phyloP scores from a whole-genome alignment of 805 yeast genomes.

The Lachancea mirantina region DNA sequence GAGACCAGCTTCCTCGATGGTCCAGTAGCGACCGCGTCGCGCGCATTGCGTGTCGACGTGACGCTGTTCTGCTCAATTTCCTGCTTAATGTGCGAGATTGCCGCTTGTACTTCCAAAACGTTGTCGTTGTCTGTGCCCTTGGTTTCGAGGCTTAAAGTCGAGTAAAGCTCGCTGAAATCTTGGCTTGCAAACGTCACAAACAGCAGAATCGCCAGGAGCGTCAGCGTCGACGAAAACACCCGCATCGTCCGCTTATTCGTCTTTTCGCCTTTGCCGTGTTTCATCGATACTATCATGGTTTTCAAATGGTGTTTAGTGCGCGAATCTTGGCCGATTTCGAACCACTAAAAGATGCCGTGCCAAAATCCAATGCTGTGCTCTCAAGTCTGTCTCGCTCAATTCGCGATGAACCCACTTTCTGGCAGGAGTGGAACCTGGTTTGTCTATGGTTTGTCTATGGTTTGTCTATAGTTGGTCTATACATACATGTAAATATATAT shows the following conservation, averaged over 20 bases:
- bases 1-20: constrained; percentile 2
- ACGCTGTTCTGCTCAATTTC: constrained; percentile 7
- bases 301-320: too few relatives aligned
- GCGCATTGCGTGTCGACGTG: background rate
- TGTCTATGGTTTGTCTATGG: too few relatives aligned
- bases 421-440: too few relatives aligned
- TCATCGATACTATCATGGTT: too few relatives aligned
- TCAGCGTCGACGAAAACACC: constrained; percentile 4
- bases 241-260: constrained; percentile 5
- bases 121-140: constrained; percentile 2
- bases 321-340: too few relatives aligned
- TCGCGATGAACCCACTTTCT: too few relatives aligned
- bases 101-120: constrained; percentile 4
- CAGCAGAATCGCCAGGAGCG: constrained; percentile 6
- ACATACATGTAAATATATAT: too few relatives aligned
- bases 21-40: constrained; percentile 5
- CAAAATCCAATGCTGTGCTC: too few relatives aligned
- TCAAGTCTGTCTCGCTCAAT: too few relatives aligned
- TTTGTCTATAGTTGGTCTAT: too few relatives aligned
- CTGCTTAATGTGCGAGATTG: constrained; percentile 7
- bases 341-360: too few relatives aligned
- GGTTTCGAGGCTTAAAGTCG: background rate
- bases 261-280: too few relatives aligned
- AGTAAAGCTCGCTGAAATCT: constrained; percentile 2
- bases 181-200: constrained; percentile 7